Base-by-base conservation (phyloP, 2,329 filamentous ascomycete genomes). In the Verticillium klebahnii region DNA sequence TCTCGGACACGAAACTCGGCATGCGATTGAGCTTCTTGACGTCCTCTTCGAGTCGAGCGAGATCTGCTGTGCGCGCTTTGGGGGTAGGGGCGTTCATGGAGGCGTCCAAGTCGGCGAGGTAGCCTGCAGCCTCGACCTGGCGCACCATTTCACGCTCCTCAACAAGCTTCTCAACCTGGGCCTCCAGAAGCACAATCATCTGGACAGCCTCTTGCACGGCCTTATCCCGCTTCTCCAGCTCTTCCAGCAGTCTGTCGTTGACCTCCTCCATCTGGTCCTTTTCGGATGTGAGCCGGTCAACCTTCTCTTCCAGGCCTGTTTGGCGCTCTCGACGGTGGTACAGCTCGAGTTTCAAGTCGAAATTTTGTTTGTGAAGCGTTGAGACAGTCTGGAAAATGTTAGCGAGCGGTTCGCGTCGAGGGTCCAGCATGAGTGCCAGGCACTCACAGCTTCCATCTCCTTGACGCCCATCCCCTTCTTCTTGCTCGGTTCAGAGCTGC, bases 271-370 rank as follows among this genome's bases (percentile, higher is more conserved):
- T 69, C 67, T 87, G 82, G 4, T 73, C 74, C 64, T 83, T 81
- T 60, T 86, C 80, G 8, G 74, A 72, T 64, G 86, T 83, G 19
- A 90, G 75, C 5, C 72, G 72, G 40, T 86, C 81, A n/a, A 88
- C 67, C 50, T 80, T 78, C 37, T 82, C 78, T 69, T 91, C 87
- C 37, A 91, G 69, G 25, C 76, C 77, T 9, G 79, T 80, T 68
- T 89, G 87, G 60, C 83, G 81, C 73, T 92, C 85, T 32, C 89
- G 81, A 7, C 88, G 82, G 69, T 92, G 88, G 67, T 84, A 90
- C 1, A 92, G 74, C 70, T 92, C 89, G 36, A 92, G 78, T 72
- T 92, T 92, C 52, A 92, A 79, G 66, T 91, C 89, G 67, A 92
- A 92, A 69, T 92, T 92, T 74, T 91, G 85, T 70, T 92, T 92